A percentile compares a stretch with the other conserved stretches of the same genome.
Conservation (phyloP, 768 basidiomycete genomes). For the Melanogaster broomeanus region DNA sequence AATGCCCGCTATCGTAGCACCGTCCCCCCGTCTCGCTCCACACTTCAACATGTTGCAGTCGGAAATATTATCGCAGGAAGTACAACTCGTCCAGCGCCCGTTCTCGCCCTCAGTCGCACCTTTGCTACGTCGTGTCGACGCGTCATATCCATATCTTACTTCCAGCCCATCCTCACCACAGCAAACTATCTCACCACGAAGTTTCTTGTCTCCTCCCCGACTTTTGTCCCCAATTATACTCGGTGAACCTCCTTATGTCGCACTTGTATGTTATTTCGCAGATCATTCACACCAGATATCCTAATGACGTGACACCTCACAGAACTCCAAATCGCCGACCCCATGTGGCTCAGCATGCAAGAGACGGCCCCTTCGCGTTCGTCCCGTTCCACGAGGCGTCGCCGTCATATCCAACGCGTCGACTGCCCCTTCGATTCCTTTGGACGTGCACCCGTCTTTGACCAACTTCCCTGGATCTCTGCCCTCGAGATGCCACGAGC, state of each 20-base stretch:
- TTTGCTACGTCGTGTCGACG: slow-evolving; percentile 4
- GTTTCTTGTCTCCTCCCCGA: slow-evolving; percentile 30
- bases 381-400: slow-evolving; percentile 42
- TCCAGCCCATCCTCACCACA: slow-evolving; percentile 12
- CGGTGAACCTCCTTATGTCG: slow-evolving; percentile 25
- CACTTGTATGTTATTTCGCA: slow-evolving; percentile 17
- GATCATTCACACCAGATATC: not conserved
- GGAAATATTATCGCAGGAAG: not conserved
- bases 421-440: slow-evolving; percentile 42
- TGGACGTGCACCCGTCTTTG: slow-evolving; percentile 45
- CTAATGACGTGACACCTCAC: slow-evolving; percentile 13
- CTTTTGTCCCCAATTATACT: slow-evolving; percentile 42
- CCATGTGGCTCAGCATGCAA: slow-evolving; percentile 40
- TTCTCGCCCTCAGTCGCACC: not conserved
- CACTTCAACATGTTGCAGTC: slow-evolving; percentile 11
- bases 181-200: slow-evolving; percentile 24
- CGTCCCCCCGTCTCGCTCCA: slow-evolving; percentile 36
- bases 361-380: slow-evolving; percentile 37
- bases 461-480: slow-evolving; percentile 69
- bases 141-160: not conserved
- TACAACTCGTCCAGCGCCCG: not conserved
- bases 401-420: slow-evolving; percentile 41
- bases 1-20: slow-evolving; percentile 47
- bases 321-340: slow-evolving; percentile 41
- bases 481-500: slow-evolving; percentile 51